These are phyloP conservation scores for Cladophialophora chaetospira DNA, from an alignment of 2,329 filamentous ascomycete species.

Conservation along the genomic window DNA sequence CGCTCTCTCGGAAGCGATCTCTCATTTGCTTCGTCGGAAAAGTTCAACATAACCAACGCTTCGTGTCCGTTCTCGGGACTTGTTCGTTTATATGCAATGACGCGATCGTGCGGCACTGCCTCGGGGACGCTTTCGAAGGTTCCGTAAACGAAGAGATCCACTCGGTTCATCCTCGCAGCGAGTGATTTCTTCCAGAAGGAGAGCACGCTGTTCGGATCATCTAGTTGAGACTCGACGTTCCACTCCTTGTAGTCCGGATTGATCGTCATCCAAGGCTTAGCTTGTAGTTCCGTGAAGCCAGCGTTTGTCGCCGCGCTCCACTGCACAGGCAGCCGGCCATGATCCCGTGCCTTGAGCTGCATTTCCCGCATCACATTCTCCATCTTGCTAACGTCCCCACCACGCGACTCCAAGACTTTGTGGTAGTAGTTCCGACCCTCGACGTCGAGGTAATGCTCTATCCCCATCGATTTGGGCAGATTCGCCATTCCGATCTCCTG, in stretches of 20 bases:
- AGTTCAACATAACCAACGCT: not conserved
- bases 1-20: not conserved
- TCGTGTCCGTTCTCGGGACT: not conserved
- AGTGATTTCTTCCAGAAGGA: constrained; percentile 63
- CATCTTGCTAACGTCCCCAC: constrained; percentile 32
- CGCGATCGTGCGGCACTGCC: not conserved
- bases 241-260: constrained; percentile 62
- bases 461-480: constrained; percentile 48
- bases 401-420: constrained; percentile 37
- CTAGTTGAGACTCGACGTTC: constrained; percentile 57
- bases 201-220: constrained; percentile 53
- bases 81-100: not conserved
- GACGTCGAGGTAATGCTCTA: constrained; percentile 39
- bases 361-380: constrained; percentile 47
- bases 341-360: constrained; percentile 63
- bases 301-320: constrained; percentile 63
- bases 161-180: constrained; percentile 59
- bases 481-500: constrained; percentile 61
- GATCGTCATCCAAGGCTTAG: constrained; percentile 68
- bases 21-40: not conserved
- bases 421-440: constrained; percentile 43
- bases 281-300: constrained; percentile 61
- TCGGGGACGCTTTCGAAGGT: constrained; percentile 16
- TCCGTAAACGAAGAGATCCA: constrained; percentile 68
- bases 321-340: constrained; percentile 70